phyloP scores from a whole-genome alignment of 495 filamentous ascomycete genomes.

The Talaromyces ruber region DNA sequence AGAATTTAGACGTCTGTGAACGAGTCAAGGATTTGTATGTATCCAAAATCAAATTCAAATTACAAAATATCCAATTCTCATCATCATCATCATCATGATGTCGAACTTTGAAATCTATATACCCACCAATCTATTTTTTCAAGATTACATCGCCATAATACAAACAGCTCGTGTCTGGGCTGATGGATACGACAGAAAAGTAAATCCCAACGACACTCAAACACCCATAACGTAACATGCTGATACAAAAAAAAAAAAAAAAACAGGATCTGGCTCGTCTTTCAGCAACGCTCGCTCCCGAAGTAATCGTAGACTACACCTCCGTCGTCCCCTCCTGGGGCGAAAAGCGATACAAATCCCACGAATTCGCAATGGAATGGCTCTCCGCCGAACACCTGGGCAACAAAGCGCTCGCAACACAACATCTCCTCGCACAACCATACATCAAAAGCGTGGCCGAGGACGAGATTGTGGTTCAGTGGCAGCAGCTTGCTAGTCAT shows the following conservation, averaged over 20 bases:
- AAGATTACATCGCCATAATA: constrained; percentile 17
- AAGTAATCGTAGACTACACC: constrained; percentile 15
- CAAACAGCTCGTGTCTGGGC: constrained; percentile 16
- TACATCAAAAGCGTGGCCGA: constrained; percentile 17
- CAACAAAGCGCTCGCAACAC: constrained; percentile 16
- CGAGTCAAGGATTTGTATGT: background rate
- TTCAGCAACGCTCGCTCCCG: constrained; percentile 11
- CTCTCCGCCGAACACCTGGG: constrained; percentile 13
- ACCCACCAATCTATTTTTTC: constrained; percentile 15
- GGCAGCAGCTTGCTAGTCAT: constrained; percentile 18
- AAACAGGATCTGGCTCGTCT: constrained; percentile 11
- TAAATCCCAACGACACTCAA: too few species aligned
- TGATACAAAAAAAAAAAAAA: constrained; percentile 6
- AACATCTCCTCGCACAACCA: constrained; percentile 18
- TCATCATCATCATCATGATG: background rate
- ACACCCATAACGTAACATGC: background rate
- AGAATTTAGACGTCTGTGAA: background rate
- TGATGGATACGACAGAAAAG: constrained; percentile 21
- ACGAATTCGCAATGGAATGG: constrained; percentile 16
- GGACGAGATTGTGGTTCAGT: constrained; percentile 18
- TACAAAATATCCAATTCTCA: background rate
- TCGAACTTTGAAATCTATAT: constrained; percentile 16
- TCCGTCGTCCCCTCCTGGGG: constrained; percentile 14
- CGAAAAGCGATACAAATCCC: constrained; percentile 3
- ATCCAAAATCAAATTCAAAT: background rate